A percentile compares a stretch with the other conserved stretches of the same genome.
Evolutionary conservation across 2,329 filamentous ascomycete genomes (phyloP).

Genomic region (Macrophomina tecta): DNA sequence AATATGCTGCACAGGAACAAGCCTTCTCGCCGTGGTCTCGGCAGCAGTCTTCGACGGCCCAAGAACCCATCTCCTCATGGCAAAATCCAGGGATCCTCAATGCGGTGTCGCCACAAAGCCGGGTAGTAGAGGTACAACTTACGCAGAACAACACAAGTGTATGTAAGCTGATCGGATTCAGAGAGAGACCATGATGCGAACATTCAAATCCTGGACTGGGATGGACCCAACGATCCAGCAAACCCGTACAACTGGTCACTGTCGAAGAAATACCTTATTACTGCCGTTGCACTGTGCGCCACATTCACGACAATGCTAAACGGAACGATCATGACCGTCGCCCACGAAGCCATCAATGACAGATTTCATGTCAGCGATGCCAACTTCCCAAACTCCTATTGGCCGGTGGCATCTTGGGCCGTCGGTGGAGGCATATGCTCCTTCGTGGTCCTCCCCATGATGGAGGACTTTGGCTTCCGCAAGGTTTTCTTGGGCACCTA

Average conservation of each 20-base stretch:
- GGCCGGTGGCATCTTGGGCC: conserved; percentile 45
- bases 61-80: not conserved
- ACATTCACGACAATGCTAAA: conserved; percentile 45
- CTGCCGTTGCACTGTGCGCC: conserved; percentile 38
- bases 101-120: not conserved
- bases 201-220: conserved; percentile 52
- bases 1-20: not conserved
- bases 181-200: not conserved
- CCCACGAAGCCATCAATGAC: conserved; percentile 40
- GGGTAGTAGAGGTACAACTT: no score
- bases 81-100: not conserved
- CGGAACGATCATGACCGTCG: conserved; percentile 45
- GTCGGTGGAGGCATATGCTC: conserved; percentile 45
- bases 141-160: not conserved
- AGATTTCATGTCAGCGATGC: conserved; percentile 43
- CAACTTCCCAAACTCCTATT: conserved; percentile 48
- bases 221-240: conserved; percentile 53
- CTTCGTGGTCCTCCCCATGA: conserved; percentile 43
- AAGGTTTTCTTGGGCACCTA: conserved; percentile 41
- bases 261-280: conserved; percentile 42
- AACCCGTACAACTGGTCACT: conserved; percentile 45
- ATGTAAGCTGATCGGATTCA: not conserved
- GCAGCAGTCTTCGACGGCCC: no score
- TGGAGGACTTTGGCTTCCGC: conserved; percentile 46
- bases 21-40: no score